Conservation (phyloP, 2,329 filamentous ascomycete genomes). For the Emmonsia crescens region DNA sequence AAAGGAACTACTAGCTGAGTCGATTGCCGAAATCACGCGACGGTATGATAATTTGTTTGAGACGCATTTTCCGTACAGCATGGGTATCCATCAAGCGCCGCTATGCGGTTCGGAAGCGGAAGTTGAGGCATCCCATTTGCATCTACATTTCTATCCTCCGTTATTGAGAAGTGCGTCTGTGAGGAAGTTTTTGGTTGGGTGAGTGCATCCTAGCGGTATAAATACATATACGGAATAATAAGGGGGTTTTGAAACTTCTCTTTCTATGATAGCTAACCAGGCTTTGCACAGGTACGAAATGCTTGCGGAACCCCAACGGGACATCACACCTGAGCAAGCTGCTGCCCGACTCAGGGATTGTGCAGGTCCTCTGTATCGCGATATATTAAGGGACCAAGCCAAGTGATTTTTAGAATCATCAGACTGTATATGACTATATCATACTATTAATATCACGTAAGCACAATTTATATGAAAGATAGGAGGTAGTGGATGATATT, state of each 20-base stretch:
- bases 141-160: conserved; percentile 96
- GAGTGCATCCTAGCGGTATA: conserved; percentile 16
- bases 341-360: conserved; percentile 65
- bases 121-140: conserved; percentile 77
- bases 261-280: not conserved
- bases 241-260: not conserved
- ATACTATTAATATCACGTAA: not conserved
- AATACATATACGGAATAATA: not conserved
- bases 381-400: conserved; percentile 35
- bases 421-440: not conserved
- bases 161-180: conserved; percentile 86
- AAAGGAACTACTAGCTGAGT: conserved; percentile 63
- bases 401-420: not conserved
- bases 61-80: conserved; percentile 93
- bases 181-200: conserved; percentile 86
- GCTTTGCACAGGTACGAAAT: conserved; percentile 58
- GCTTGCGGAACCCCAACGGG: conserved; percentile 93
- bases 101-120: conserved; percentile 72
- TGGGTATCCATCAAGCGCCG: conserved; percentile 91
- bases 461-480: not conserved
- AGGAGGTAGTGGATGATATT: not conserved
- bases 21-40: conserved; percentile 76
- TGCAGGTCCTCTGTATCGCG: conserved; percentile 75
- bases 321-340: conserved; percentile 95
- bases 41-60: conserved; percentile 96